Base-by-base conservation (phyloP, 441 rosid genomes). In the Capsella rubella region DNA sequence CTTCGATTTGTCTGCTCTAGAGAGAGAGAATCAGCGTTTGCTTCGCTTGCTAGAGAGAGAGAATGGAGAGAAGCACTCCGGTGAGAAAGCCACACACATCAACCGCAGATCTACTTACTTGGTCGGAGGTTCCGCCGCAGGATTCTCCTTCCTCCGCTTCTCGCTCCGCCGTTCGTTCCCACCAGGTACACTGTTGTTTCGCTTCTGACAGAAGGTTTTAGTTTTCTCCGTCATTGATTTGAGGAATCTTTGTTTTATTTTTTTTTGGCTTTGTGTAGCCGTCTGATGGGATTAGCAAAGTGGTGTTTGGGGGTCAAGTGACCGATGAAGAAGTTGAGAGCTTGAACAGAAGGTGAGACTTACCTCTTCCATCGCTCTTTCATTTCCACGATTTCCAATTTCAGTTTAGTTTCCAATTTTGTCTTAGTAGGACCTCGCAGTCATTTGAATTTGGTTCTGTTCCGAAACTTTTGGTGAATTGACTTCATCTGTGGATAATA, bases 41-140 rank as follows among this genome's bases (percentile, higher is more conserved):
- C 18, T 16, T 16, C 18, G 18, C 0, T 16, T 16, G 18, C 18
- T 16, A 40, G 28, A 45, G 13, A 29, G 47, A n/a, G 32, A 31
- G 21, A 15, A 93, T 95, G 99, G 97, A 92, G 83, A 92, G 91
- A 83, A 83, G 5, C 84, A 89, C 95, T 50, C 98, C 96, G 45
- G 98, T 91, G 74, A 88, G 96, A 79, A 95, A 95, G 55, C 80
- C 97, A 4, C 91, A 92, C 84, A 82, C 91, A 27, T 86, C 92
- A 35, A 92, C 99, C 40, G 97, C 97, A 82, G 99, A 95, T 95
- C 99, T 95, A 82, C 98, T 95, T 51, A 89, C 91, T 55, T 95
- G 99, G 99, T 78, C 99, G 21, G 99, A 95, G 64, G 82, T 60
- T 73, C 95, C 93, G 3, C 88, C 85, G 3, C 15, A 83, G 9